Evolutionary conservation across 768 basidiomycete species (phyloP).

Genomic region (Xanthoconium purpureum): DNA sequence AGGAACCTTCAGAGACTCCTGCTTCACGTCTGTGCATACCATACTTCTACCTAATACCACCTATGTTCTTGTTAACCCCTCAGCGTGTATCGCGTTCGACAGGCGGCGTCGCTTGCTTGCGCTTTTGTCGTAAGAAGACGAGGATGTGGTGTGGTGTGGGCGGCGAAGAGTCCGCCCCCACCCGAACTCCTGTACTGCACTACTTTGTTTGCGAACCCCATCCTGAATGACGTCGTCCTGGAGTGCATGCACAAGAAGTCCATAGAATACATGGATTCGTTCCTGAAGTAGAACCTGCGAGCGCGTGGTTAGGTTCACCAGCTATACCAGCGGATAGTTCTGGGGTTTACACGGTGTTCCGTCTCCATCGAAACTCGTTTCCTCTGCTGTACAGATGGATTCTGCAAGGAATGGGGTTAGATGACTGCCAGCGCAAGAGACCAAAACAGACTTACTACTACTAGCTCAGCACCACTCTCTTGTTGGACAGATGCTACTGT

Average conservation of each 20-base stretch:
- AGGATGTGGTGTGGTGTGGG: not conserved
- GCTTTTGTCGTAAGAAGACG: not conserved
- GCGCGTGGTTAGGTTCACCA: not conserved
- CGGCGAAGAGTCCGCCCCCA: not conserved
- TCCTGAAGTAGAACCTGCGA: not conserved
- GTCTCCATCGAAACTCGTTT: not conserved
- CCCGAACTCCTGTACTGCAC: not conserved
- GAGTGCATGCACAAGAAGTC: not conserved
- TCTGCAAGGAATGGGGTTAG: not conserved
- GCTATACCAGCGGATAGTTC: not conserved
- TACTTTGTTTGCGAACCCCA: not conserved
- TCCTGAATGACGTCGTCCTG: not conserved
- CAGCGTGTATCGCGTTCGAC: not conserved
- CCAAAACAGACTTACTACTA: not conserved
- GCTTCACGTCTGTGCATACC: no score
- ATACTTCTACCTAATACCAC: no score
- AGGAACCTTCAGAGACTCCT: no score
- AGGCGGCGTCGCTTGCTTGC: not conserved
- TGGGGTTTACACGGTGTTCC: not conserved
- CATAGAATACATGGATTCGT: not conserved
- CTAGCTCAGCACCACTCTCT: not conserved
- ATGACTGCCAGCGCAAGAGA: not conserved
- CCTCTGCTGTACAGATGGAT: not conserved
- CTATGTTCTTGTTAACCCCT: no score
- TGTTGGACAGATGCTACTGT: not conserved